These are phyloP conservation scores for Chaetomium olivaceum DNA, from an alignment of 2,329 filamentous ascomycete species.

Conservation along the genomic window DNA sequence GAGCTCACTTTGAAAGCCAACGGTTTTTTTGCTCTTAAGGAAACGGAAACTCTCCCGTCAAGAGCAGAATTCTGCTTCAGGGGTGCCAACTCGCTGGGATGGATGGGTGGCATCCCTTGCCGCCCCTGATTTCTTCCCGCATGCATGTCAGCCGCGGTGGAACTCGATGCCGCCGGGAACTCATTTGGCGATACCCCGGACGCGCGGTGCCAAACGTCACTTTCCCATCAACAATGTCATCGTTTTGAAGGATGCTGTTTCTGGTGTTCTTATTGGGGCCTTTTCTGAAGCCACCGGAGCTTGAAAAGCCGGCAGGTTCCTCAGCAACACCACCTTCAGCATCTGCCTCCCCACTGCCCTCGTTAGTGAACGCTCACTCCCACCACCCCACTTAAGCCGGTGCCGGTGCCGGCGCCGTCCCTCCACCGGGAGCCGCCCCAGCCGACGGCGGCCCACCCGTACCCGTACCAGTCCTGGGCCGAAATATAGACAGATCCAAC, in stretches of 20 bases:
- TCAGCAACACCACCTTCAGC: neutral
- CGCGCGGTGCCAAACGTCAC: neutral
- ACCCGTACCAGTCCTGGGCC: conserved; percentile 32
- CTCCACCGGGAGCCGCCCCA: neutral
- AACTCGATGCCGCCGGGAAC: conserved; percentile 5
- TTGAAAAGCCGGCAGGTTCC: neutral
- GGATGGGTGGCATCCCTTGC: neutral
- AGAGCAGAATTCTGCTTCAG: neutral
- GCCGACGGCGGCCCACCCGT: too few species aligned
- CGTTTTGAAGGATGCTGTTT: neutral
- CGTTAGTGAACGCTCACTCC: neutral
- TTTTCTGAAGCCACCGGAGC: neutral
- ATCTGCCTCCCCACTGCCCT: neutral
- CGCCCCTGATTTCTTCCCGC: neutral
- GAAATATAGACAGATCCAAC: conserved; percentile 57
- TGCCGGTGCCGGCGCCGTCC: too few species aligned
- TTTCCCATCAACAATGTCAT: neutral
- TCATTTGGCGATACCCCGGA: neutral
- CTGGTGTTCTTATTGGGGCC: neutral
- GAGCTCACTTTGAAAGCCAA: neutral
- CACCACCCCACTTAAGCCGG: neutral
- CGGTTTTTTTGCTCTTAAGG: neutral
- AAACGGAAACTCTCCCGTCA: neutral
- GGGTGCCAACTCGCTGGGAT: neutral
- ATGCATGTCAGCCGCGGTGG: conserved; percentile 18